phyloP scores from a whole-genome alignment of 305 asterid species.

The Fraxinus sp. region DNA sequence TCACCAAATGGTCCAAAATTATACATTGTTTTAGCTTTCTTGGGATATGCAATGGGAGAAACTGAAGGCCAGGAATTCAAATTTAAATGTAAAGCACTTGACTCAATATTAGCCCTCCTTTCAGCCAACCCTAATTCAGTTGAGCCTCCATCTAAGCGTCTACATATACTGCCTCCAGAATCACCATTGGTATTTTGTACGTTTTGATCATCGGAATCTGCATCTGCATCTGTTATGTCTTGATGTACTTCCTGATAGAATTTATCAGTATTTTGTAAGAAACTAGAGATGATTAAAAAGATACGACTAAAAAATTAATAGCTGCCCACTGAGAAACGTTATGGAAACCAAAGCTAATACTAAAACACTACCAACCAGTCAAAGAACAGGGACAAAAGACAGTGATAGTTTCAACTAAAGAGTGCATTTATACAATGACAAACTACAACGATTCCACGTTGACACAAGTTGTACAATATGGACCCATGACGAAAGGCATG shows the following conservation, averaged over 20 bases:
- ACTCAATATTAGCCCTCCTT: constrained; percentile 23
- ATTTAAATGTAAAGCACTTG: constrained; percentile 37
- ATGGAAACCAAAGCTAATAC: neutral
- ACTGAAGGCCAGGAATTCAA: constrained; percentile 50
- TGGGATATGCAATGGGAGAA: constrained; percentile 40
- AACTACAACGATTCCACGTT: neutral
- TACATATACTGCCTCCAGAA: constrained; percentile 28
- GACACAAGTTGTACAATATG: neutral
- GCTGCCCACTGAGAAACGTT: neutral
- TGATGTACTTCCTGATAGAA: constrained; percentile 52
- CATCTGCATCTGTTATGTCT: constrained; percentile 39
- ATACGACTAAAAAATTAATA: neutral
- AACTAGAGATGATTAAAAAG: constrained; percentile 1
- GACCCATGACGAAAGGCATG: neutral
- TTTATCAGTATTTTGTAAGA: constrained; percentile 22
- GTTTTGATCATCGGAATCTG: constrained; percentile 33
- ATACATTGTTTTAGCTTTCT: constrained; percentile 15
- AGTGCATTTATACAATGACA: neutral
- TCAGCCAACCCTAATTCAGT: constrained; percentile 23
- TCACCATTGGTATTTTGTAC: constrained; percentile 22
- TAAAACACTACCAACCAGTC: neutral
- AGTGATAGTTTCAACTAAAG: neutral
- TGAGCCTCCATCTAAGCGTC: constrained; percentile 31
- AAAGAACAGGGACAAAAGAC: neutral
- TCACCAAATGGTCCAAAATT: neutral